Evolutionary conservation across 1,284 basidiomycete genomes (phyloP).

Genomic region (Ceratobasidium sp.): DNA sequence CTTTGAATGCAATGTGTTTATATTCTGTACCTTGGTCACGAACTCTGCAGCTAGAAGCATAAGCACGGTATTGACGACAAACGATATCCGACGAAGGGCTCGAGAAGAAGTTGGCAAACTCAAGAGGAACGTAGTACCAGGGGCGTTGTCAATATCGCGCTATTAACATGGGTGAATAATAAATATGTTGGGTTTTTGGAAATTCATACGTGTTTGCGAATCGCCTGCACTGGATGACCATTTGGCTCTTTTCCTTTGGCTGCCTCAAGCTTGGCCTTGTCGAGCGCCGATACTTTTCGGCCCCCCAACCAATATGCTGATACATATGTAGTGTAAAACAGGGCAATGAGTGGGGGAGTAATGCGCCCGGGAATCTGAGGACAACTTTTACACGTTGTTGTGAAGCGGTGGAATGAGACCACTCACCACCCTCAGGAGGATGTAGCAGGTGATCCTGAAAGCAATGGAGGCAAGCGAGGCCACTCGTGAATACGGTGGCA

Average conservation of each 20-base stretch:
- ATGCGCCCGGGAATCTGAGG: slow-evolving; percentile 28
- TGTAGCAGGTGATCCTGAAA: slow-evolving; percentile 23
- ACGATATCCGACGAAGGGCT: slow-evolving; percentile 31
- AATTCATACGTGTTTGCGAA: slow-evolving; percentile 18
- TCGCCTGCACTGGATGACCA: slow-evolving; percentile 1
- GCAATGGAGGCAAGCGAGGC: slow-evolving; percentile 12
- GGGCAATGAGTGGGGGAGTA: background rate
- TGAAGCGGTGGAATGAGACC: background rate
- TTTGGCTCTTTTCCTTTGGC: slow-evolving; percentile 21
- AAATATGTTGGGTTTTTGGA: background rate
- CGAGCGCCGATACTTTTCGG: slow-evolving; percentile 26
- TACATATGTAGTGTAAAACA: slow-evolving; percentile 10
- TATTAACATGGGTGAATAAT: slow-evolving; percentile 4
- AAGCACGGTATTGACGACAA: slow-evolving; percentile 61
- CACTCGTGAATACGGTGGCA: slow-evolving; percentile 33
- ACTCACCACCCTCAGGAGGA: slow-evolving; percentile 35
- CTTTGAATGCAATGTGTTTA: background rate
- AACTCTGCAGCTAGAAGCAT: slow-evolving; percentile 62
- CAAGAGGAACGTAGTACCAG: slow-evolving; percentile 41
- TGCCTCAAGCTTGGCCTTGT: slow-evolving; percentile 24
- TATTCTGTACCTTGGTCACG: slow-evolving; percentile 43
- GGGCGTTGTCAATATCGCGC: slow-evolving; percentile 31
- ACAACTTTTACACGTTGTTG: background rate
- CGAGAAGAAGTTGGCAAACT: slow-evolving; percentile 39
- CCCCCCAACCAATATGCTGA: slow-evolving; percentile 13